Percentiles rank a stretch among this genome's conserved stretches.
Evolutionary conservation across 345 rosid genomes (phyloP).

Genomic region (Fremontodendron californicum): DNA sequence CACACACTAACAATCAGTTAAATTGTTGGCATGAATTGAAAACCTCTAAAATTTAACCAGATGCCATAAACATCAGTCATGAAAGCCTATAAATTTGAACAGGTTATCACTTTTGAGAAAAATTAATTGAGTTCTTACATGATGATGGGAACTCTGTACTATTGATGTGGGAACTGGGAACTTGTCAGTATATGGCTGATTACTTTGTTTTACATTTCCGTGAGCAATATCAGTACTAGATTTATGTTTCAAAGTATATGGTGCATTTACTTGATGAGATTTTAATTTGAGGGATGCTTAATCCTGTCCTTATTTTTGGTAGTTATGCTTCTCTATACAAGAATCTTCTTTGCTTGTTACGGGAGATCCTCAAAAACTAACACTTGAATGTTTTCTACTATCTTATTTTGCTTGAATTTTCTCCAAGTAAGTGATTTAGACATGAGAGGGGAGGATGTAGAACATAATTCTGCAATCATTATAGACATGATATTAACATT

Average conservation of each 20-base stretch:
- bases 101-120: neutral
- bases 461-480: neutral
- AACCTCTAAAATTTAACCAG: neutral
- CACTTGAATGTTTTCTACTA: neutral
- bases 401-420: neutral
- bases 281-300: neutral
- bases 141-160: neutral
- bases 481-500: neutral
- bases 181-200: neutral
- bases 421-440: neutral
- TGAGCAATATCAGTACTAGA: neutral
- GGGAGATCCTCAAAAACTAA: neutral
- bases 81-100: neutral
- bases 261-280: neutral
- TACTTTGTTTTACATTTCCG: too few relatives aligned
- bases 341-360: neutral
- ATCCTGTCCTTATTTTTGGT: neutral
- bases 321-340: neutral
- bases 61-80: neutral
- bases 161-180: neutral
- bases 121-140: neutral
- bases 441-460: neutral
- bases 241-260: neutral
- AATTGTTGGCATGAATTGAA: neutral
- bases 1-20: neutral